phyloP scores from a whole-genome alignment of 2,329 filamentous ascomycete genomes.

The Cladosporium sp. region DNA sequence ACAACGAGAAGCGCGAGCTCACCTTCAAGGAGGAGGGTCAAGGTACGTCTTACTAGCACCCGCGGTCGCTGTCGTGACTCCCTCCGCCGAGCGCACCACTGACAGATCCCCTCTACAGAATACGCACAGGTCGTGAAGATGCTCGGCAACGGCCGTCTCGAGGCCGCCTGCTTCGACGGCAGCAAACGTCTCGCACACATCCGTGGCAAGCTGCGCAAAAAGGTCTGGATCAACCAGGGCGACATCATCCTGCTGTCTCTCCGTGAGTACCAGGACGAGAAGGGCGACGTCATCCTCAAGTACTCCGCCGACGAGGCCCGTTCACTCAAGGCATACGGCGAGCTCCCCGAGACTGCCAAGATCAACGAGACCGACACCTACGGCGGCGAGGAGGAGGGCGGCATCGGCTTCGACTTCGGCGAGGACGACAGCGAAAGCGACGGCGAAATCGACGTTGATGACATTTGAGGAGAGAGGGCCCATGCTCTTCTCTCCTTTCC shows the following conservation, averaged over 20 bases:
- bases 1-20: slow-evolving; percentile 98
- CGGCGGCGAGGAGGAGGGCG: slow-evolving; percentile 85
- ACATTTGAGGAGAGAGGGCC: slow-evolving; percentile 58
- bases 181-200: slow-evolving; percentile 79
- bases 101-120: slow-evolving; percentile 43
- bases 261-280: slow-evolving; percentile 90
- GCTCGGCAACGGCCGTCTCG: slow-evolving; percentile 90
- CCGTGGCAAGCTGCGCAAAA: slow-evolving; percentile 96
- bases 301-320: slow-evolving; percentile 94
- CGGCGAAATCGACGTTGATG: slow-evolving; percentile 90
- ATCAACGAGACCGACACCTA: slow-evolving; percentile 99
- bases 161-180: slow-evolving; percentile 93
- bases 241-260: slow-evolving; percentile 87
- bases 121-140: slow-evolving; percentile 90
- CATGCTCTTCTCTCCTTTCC: not conserved
- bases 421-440: slow-evolving; percentile 67
- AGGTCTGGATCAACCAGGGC: slow-evolving; percentile 99
- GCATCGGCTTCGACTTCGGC: slow-evolving; percentile 98
- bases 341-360: slow-evolving; percentile 95
- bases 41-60: slow-evolving; percentile 43
- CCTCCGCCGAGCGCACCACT: slow-evolving; percentile 12
- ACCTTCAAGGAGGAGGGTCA: slow-evolving; percentile 99
- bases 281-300: slow-evolving; percentile 90
- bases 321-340: slow-evolving; percentile 92
- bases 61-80: not conserved